Percentiles rank a stretch among this genome's conserved stretches.
phyloP scores from a whole-genome alignment of 2,329 filamentous ascomycete genomes.

The Metarhizium album region DNA sequence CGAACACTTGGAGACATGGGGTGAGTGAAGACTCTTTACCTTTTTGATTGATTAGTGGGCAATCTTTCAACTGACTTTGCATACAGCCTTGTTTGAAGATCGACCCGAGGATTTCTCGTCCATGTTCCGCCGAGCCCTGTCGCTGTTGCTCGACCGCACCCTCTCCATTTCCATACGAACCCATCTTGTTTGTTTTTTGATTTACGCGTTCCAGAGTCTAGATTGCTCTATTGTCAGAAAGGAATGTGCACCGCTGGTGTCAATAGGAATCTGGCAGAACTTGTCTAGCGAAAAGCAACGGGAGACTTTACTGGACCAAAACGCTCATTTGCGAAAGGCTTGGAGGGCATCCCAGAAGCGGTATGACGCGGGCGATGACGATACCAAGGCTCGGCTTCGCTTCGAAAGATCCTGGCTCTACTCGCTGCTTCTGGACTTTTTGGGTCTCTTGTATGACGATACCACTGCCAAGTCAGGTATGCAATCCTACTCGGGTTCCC shows the following conservation, averaged over 20 bases:
- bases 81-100: conserved; percentile 60
- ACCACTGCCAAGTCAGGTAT: conserved; percentile 12
- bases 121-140: conserved; percentile 81
- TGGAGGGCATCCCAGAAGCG: conserved; percentile 83
- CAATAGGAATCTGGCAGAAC: conserved; percentile 93
- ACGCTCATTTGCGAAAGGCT: conserved; percentile 68
- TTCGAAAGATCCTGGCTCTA: conserved; percentile 95
- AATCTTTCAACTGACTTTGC: conserved; percentile 10
- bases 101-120: conserved; percentile 73
- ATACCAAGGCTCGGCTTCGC: conserved; percentile 64
- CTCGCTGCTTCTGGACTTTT: conserved; percentile 71
- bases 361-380: conserved; percentile 76
- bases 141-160: conserved; percentile 67
- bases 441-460: conserved; percentile 56
- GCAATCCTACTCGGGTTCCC: conserved; percentile 34
- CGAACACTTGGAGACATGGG: conserved; percentile 81
- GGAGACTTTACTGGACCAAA: conserved; percentile 62
- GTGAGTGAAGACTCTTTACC: conserved; percentile 30
- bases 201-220: conserved; percentile 84
- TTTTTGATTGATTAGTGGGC: background rate
- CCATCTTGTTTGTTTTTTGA: conserved; percentile 81
- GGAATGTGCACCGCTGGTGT: conserved; percentile 90
- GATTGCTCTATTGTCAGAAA: conserved; percentile 84
- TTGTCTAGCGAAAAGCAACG: conserved; percentile 66
- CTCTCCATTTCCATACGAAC: conserved; percentile 58